Evolutionary conservation across 225 moss, liverwort and hornwort genomes (phyloP), one percentile per base, ranked within the genome.

Genomic region (Pseudisothecium myosuroides): DNA sequence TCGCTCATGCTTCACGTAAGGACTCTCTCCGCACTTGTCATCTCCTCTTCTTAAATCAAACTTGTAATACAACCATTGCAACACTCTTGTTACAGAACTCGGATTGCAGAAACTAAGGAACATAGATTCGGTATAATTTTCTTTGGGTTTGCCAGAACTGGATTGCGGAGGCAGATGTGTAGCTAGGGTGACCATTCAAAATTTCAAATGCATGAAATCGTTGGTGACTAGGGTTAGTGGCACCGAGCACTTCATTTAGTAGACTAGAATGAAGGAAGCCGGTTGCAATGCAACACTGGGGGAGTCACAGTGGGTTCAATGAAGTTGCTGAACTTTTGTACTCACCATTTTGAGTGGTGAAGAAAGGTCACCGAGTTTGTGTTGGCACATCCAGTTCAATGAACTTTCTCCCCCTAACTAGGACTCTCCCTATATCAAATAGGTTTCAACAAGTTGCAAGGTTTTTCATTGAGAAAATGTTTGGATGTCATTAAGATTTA

Each of bases 1-100:
- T 86, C 90, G 52, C 61, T 93, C 37, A 88, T 93, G 81, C 91
- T 91, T 37, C 89, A 92, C 6, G 92, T 91, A 92, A 6, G 55
- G 2, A 37, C 34, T 54, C 76, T 2, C 76, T 14, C 52, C 9
- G 12, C 75, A 20, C 34, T 34, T 8, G 34, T 50, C 76, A 5
- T 54, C 54, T 54, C 54, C 36, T 77, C 22, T 23, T 37, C 0
- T 54, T 23, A 54, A 23, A 54, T 37, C 15, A 23, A 37, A 37
- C 36, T 54, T 2, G 54, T 23, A 36, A 14, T 9, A 6, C 15
- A 77, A 54, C 54, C 77, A 36, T 9, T 77, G 76, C 36, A 22
- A 14, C 50, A 54, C 36, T 34, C 76, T 36, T 36, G 76, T 31
- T 2, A 76, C 52, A 36, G 52, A 76, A 76, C 76, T 76, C 3